Conservation (phyloP, 2,329 filamentous ascomycete genomes). For the Shiraia sp. region DNA sequence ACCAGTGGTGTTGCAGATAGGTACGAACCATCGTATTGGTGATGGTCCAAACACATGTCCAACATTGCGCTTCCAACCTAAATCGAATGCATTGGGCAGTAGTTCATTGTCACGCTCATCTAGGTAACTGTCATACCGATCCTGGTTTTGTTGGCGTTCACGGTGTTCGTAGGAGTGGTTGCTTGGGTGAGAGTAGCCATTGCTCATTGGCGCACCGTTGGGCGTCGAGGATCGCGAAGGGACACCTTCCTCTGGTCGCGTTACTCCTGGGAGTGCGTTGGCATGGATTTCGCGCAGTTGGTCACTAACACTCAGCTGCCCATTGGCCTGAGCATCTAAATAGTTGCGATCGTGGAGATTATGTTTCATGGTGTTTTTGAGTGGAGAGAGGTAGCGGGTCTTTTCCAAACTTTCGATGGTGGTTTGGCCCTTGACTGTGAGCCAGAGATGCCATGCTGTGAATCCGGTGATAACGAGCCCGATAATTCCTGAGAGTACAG, state of each 20-base stretch:
- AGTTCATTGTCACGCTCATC: conserved; percentile 87
- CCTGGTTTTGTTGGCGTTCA: conserved; percentile 66
- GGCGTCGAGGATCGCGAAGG: conserved; percentile 45
- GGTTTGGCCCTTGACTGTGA: conserved; percentile 79
- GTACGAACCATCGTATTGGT: conserved; percentile 75
- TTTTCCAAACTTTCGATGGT: conserved; percentile 97
- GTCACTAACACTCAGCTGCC: conserved; percentile 56
- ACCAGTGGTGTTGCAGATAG: conserved; percentile 81
- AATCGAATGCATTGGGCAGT: conserved; percentile 90
- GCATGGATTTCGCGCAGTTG: conserved; percentile 81
- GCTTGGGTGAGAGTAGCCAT: conserved; percentile 51
- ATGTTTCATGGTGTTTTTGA: conserved; percentile 71
- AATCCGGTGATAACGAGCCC: conserved; percentile 87
- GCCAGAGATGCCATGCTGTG: conserved; percentile 85
- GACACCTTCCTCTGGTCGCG: conserved; percentile 77
- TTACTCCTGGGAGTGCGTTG: conserved; percentile 78
- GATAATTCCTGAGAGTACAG: conserved; percentile 87
- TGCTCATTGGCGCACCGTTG: conserved; percentile 30
- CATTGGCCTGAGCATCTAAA: conserved; percentile 47
- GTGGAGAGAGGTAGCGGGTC: conserved; percentile 85
- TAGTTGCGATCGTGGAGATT: conserved; percentile 57
- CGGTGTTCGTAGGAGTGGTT: conserved; percentile 51
- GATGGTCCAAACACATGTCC: conserved; percentile 77
- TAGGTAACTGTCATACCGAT: conserved; percentile 78
- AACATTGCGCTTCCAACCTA: conserved; percentile 81